phyloP scores from a whole-genome alignment of 148 eudicot genomes.

The Silene uniflora region DNA sequence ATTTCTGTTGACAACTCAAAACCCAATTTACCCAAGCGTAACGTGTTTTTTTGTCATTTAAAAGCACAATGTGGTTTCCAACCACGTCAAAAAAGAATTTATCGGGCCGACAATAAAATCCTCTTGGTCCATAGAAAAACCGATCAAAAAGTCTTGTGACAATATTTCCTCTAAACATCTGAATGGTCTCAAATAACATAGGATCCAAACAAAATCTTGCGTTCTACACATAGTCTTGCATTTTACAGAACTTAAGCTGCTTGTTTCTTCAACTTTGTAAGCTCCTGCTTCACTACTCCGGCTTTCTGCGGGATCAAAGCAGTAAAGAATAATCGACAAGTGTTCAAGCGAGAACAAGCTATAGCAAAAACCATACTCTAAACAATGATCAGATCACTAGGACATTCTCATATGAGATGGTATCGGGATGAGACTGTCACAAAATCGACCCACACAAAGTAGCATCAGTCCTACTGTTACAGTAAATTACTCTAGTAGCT shows the following conservation, averaged over 20 bases:
- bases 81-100: too few species aligned
- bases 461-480: too few species aligned
- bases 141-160: background rate
- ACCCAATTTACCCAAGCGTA: too few species aligned
- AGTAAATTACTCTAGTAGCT: too few species aligned
- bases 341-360: background rate
- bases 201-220: conserved; percentile 18
- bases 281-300: conserved; percentile 65
- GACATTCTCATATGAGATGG: background rate
- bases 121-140: background rate
- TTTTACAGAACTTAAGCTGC: conserved; percentile 32
- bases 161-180: conserved; percentile 1
- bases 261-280: conserved; percentile 50
- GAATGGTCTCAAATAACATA: background rate
- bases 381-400: background rate
- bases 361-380: background rate
- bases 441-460: background rate
- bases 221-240: background rate
- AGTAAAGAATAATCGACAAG: background rate
- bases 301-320: conserved; percentile 44
- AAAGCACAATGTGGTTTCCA: background rate
- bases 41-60: too few species aligned
- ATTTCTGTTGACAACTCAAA: too few species aligned
- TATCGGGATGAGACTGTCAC: background rate
- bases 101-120: background rate